Evolutionary conservation across 352 stramenopile species (phyloP).

Genomic region (Globisporangium mamillatum): DNA sequence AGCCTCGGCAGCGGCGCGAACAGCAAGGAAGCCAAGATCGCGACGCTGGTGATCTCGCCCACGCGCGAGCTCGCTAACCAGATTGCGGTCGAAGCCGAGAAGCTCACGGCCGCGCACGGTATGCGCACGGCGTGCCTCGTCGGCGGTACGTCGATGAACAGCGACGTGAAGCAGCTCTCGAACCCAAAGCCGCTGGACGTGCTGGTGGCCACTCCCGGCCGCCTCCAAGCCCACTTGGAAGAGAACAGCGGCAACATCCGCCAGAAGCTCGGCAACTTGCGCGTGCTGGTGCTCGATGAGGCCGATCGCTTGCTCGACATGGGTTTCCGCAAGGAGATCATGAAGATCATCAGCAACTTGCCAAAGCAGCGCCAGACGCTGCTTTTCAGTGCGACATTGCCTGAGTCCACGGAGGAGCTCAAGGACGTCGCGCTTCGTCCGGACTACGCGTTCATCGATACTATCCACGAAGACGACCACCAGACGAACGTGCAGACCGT

Average conservation of each 20-base stretch:
- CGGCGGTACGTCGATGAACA: slow-evolving; percentile 89
- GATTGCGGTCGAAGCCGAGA: slow-evolving; percentile 88
- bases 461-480: slow-evolving; percentile 89
- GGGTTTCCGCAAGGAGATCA: slow-evolving; percentile 92
- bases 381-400: slow-evolving; percentile 95
- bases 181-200: slow-evolving; percentile 78
- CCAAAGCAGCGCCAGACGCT: slow-evolving; percentile 89
- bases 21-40: slow-evolving; percentile 14
- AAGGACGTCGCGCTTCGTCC: slow-evolving; percentile 81
- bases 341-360: slow-evolving; percentile 78
- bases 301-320: slow-evolving; percentile 96
- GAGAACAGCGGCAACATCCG: slow-evolving; percentile 90
- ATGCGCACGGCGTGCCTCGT: slow-evolving; percentile 65
- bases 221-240: slow-evolving; percentile 94
- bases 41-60: slow-evolving; percentile 50
- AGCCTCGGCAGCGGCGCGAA: neutral
- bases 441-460: slow-evolving; percentile 92
- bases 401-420: slow-evolving; percentile 80
- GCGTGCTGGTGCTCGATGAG: slow-evolving; percentile 93
- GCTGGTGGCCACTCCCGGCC: slow-evolving; percentile 94
- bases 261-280: slow-evolving; percentile 37
- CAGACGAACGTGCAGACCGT: slow-evolving; percentile 89
- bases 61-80: slow-evolving; percentile 96
- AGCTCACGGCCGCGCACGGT: slow-evolving; percentile 86
- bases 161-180: slow-evolving; percentile 43